Base-by-base conservation (phyloP, 1,139 yeast genomes). In the Nakaseomyces delphensis region DNA sequence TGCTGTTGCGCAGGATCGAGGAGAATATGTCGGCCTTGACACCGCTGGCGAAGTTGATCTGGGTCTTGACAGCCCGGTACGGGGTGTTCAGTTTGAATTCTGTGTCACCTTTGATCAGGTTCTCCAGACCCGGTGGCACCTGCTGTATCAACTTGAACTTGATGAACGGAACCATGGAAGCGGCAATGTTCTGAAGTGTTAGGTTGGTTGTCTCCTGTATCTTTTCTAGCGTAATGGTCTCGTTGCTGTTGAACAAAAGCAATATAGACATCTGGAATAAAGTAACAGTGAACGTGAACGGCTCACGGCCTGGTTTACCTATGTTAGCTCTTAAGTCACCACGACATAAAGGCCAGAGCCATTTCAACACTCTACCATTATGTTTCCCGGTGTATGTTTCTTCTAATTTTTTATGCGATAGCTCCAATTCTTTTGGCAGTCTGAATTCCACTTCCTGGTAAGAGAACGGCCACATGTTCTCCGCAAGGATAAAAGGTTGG, bases 341-440 rank as follows among this genome's bases (percentile, higher is more conserved):
- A 63, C 93, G 83, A 37, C 95, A 86, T 59, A 86, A 79, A 53
- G 86, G 84, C 96, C 97, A 93, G 46, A 91, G 73, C 98, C 98
- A 93, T 58, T 84, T 83, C 56, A 93, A 74, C 52, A 86, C 80
- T 62, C 98, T 75, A 11, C 97, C 97, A 47, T 72, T 76, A 62
- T 91, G 96, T 56, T 83, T 83, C 38, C 72, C 68, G 39, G 76
- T 73, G 60, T 91, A 93, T 48, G 83, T 73, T 37, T 73, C 71
- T 46, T 78, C 78, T 45, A 91, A 79, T 47, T 76, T 74, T 41
- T 79, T 77, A 53, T 83, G 77, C 2, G 93, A 77, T 29, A 71
- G 69, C 45, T 69, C 64, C 50, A 93, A 69, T 51, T 79, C 85
- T 2, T 72, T 64, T 2, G 91, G 91, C 39, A 82, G 59, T 40